Base-by-base conservation (phyloP, 345 rosid species). In the Linum usitatissimum region DNA sequence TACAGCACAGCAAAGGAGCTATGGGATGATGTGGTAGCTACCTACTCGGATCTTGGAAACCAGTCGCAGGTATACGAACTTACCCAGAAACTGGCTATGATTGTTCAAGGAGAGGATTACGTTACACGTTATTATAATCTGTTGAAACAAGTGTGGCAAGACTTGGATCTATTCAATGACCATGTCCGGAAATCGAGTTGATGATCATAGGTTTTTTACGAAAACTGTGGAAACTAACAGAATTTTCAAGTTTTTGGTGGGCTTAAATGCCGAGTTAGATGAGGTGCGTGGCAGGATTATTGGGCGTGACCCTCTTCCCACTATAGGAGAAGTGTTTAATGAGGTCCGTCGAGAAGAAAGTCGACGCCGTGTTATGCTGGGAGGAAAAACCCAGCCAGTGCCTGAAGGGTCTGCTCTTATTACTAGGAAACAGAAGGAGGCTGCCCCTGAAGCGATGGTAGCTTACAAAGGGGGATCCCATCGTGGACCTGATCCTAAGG, bases 71-170 rank as follows among this genome's bases (percentile, higher is more conserved):
- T 69, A 1, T 62, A 30, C 55, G 39, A 59, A 17, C 13, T 62
- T 12, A 15, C 9, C 20, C 55, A n/a, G 15, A 62, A 69, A 56
- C 57, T 63, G 17, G 51, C 63, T 17, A 57, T 56, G 0, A 55
- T 62, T 13, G 14, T 13, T 0, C 51, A 57, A 57, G 58, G 63
- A 4, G 57, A 57, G 4, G 23, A 63, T 6, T 9, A 5, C n/a
- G 61, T 56, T n/a, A 68, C 66, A 3, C 62, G 30, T 17, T 62
- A 68, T 15, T 55, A 55, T 14, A 68, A 69, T 63, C 14, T 18
- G 0, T 15, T 63, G 12, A 63, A 69, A 18, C 6, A 21, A 1
- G 4, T 57, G 7, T 69, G 67, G 63, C 59, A 69, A 12, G 67
- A 69, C 9, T 31, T 63, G 17, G 67, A 69, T 9, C 9, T 63